These are phyloP conservation scores for Phytopythium boreale DNA, from an alignment of 352 stramenopile species.

Conservation along the genomic window DNA sequence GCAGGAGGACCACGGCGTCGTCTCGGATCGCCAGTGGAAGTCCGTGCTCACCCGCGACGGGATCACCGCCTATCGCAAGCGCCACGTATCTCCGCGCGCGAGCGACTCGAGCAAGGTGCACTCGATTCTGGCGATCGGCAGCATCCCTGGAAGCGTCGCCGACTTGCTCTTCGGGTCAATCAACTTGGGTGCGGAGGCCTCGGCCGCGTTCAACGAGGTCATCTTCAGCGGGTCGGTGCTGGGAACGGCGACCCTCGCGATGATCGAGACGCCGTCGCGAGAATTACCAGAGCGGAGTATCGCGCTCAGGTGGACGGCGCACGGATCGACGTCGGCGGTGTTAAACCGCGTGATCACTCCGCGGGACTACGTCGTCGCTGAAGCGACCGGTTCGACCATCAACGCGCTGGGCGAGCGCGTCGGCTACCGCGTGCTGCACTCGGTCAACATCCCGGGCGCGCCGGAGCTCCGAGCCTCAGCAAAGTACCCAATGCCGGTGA, in stretches of 20 bases:
- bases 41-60: not conserved
- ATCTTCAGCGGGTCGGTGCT: not conserved
- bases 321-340: not conserved
- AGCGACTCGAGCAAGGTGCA: constrained; percentile 4
- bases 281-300: not conserved
- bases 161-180: not conserved
- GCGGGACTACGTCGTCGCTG: constrained; percentile 50
- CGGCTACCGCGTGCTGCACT: constrained; percentile 10
- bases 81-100: not conserved
- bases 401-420: constrained; percentile 4
- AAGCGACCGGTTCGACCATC: constrained; percentile 29
- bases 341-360: not conserved
- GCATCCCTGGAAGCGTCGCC: not conserved
- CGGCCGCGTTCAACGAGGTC: not conserved
- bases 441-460: not conserved
- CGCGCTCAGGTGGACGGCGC: not conserved
- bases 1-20: constrained; percentile 8
- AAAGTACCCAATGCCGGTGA: not conserved
- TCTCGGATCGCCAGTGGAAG: constrained; percentile 8
- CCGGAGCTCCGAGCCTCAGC: not conserved
- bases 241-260: not conserved
- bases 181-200: not conserved
- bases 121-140: constrained; percentile 3
- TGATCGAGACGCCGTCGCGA: not conserved
- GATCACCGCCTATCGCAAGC: constrained; percentile 1